Evolutionary conservation across 352 stramenopile genomes (phyloP).

Genomic region (Pythium plurisporium): DNA sequence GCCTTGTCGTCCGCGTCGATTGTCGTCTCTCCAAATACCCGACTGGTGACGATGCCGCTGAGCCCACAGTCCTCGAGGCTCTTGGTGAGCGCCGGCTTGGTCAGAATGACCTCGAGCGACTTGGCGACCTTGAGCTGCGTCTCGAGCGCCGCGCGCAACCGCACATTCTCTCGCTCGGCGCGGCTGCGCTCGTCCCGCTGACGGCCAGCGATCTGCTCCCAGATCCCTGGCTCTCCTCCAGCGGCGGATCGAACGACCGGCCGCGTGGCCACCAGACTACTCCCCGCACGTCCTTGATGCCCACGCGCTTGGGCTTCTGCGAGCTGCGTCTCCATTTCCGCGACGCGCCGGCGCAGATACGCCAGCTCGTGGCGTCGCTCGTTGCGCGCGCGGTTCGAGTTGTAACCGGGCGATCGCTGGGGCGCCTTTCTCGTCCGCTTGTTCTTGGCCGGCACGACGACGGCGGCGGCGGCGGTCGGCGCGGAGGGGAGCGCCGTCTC

Average conservation of each 20-base stretch:
- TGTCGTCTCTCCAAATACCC: neutral
- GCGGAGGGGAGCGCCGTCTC: no score
- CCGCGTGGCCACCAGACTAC: no score
- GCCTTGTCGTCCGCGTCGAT: neutral
- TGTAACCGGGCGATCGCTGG: constrained; percentile 5
- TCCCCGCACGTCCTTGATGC: no score
- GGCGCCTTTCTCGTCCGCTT: no score
- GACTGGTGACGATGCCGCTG: neutral
- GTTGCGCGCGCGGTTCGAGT: constrained; percentile 26
- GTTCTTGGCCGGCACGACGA: no score
- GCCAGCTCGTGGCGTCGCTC: constrained; percentile 23
- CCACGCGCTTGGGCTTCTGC: constrained; percentile 7
- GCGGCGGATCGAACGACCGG: neutral
- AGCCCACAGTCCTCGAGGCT: neutral
- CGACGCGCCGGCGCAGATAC: constrained; percentile 19
- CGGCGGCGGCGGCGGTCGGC: neutral
- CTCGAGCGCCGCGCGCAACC: constrained; percentile 46
- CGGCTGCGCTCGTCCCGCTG: constrained; percentile 20
- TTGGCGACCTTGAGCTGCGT: constrained; percentile 42
- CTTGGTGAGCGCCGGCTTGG: constrained; percentile 25
- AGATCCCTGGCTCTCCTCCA: neutral
- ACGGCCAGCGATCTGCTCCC: constrained; percentile 21
- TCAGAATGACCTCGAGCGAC: constrained; percentile 37
- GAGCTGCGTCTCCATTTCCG: constrained; percentile 22
- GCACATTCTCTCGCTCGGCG: constrained; percentile 35